phyloP scores from a whole-genome alignment of 176 grass and related monocot genomes.

The Oropetium thomaeum region DNA sequence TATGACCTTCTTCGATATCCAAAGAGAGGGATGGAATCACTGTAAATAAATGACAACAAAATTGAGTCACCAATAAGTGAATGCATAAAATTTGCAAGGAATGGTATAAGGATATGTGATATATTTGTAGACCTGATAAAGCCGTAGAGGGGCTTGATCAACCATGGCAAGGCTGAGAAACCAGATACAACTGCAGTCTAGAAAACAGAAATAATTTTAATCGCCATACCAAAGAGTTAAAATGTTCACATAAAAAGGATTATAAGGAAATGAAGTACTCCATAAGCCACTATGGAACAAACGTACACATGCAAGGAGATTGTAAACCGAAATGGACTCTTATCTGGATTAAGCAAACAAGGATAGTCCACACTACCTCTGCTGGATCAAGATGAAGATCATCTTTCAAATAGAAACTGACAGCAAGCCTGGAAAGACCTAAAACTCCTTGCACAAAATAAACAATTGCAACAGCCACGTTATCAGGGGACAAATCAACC shows the following conservation, averaged over 20 bases:
- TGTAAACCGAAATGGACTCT: background rate
- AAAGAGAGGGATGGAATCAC: constrained; percentile 89
- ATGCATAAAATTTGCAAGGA: background rate
- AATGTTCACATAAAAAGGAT: constrained; percentile 6
- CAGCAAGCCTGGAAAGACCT: constrained; percentile 84
- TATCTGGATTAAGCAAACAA: background rate
- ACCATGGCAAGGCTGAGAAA: constrained; percentile 89
- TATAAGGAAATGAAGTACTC: background rate
- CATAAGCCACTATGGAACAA: constrained; percentile 4
- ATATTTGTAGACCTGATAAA: constrained; percentile 77
- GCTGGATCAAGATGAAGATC: constrained; percentile 94
- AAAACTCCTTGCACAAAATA: constrained; percentile 99
- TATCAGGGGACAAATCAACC: constrained; percentile 85
- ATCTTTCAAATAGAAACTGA: constrained; percentile 96
- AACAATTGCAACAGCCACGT: constrained; percentile 88
- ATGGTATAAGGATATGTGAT: background rate
- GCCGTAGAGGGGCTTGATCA: constrained; percentile 96
- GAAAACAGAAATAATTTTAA: constrained; percentile 42
- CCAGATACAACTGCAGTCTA: constrained; percentile 98
- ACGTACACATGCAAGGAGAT: background rate
- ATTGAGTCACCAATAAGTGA: background rate
- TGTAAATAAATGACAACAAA: constrained; percentile 31
- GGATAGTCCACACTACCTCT: constrained; percentile 50
- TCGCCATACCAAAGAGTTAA: background rate
- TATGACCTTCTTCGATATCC: constrained; percentile 97